A percentile compares a stretch with the other conserved stretches of the same genome.
phyloP scores from a whole-genome alignment of 2,329 filamentous ascomycete species.

The Ilyonectria mors-panacis region DNA sequence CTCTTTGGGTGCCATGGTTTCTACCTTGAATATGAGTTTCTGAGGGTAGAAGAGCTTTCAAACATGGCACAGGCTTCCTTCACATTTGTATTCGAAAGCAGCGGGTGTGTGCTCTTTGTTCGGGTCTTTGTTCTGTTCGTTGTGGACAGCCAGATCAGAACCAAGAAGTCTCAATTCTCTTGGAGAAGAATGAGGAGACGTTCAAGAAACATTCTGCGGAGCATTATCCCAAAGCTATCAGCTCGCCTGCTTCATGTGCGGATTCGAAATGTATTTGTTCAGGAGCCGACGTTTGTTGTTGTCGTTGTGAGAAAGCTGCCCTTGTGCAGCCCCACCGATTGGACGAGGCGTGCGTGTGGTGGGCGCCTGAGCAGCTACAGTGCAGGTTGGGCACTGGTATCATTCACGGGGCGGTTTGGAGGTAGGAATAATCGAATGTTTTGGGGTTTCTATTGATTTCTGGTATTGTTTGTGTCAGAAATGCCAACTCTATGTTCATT shows the following conservation, averaged over 20 bases:
- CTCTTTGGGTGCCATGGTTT: constrained; percentile 9
- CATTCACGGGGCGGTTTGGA: neutral
- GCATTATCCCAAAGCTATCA: neutral
- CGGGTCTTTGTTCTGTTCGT: neutral
- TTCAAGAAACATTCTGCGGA: neutral
- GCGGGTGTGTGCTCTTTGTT: neutral
- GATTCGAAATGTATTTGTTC: neutral
- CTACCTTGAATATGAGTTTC: too few relatives aligned
- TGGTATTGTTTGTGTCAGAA: neutral
- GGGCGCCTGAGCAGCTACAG: neutral
- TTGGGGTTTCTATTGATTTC: neutral
- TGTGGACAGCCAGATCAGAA: too few relatives aligned
- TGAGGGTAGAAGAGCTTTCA: neutral
- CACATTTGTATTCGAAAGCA: neutral
- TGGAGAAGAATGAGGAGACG: neutral
- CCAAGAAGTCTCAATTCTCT: neutral
- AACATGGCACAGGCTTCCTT: too few relatives aligned
- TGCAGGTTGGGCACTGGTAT: neutral
- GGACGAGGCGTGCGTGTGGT: neutral
- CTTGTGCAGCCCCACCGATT: neutral
- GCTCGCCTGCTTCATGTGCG: neutral
- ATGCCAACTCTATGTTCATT: too few relatives aligned
- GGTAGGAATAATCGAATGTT: neutral
- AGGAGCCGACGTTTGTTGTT: neutral
- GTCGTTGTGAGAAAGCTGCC: neutral